Conservation (phyloP, 208 protist species). For the Naegleria lovaniensis region DNA sequence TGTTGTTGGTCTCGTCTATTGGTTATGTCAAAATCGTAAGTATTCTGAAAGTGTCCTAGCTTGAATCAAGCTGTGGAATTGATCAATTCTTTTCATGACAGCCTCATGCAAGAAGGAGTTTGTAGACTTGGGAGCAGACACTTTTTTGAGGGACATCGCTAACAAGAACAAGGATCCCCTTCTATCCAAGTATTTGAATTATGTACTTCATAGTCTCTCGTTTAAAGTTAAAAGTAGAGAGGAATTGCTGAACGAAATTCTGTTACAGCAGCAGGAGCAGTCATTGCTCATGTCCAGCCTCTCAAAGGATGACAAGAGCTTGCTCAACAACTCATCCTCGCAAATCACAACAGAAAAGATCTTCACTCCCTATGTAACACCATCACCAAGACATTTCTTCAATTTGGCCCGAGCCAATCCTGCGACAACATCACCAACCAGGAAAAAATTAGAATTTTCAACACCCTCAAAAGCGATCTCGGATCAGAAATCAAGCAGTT, state of each 20-base stretch:
- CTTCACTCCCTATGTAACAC: neutral
- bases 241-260: slow-evolving; percentile 17
- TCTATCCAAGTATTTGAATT: neutral
- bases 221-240: slow-evolving; percentile 10
- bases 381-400: slow-evolving; percentile 16
- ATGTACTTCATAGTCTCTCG: neutral
- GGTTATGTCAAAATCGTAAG: slow-evolving; percentile 21
- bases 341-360: neutral
- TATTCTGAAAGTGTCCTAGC: no score
- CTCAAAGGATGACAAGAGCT: no score
- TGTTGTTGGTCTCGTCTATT: slow-evolving; percentile 21
- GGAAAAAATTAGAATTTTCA: slow-evolving; percentile 5
- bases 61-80: no score
- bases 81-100: neutral
- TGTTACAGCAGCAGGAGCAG: neutral
- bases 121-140: neutral
- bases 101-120: slow-evolving; percentile 15
- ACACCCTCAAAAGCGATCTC: neutral
- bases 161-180: neutral
- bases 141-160: neutral
- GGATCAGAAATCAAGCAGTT: no score
- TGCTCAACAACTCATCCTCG: no score
- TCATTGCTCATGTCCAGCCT: no score
- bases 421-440: neutral
- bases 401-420: neutral